A percentile compares a stretch with the other conserved stretches of the same genome.
Evolutionary conservation across 192 early-diverging fungal genomes (phyloP).

Genomic region (Rhizophagus prolifer): DNA sequence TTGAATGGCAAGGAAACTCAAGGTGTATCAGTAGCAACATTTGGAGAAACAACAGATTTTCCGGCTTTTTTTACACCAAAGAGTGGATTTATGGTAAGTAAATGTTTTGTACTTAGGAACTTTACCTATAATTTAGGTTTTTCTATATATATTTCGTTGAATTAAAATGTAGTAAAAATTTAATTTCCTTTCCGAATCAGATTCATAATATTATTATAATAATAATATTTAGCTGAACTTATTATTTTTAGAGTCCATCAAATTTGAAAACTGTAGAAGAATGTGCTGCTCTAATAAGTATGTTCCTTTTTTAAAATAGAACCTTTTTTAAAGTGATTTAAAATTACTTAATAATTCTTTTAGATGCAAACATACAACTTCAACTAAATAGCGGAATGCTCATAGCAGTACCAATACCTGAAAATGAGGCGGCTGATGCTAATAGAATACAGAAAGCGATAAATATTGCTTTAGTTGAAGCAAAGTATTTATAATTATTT

Average conservation of each 20-base stretch:
- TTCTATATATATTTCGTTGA: too few relatives aligned
- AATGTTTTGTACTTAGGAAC: too few relatives aligned
- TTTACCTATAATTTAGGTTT: too few relatives aligned
- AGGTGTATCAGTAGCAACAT: conserved; percentile 88
- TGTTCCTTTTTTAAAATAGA: background rate
- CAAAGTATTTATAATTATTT: conserved; percentile 44
- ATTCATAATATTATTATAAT: background rate
- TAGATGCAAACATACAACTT: conserved; percentile 61
- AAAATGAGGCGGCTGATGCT: conserved; percentile 59
- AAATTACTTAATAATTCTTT: background rate
- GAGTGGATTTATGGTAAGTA: conserved; percentile 62
- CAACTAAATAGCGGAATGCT: conserved; percentile 78
- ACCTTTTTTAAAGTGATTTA: background rate
- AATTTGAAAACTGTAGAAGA: conserved; percentile 50
- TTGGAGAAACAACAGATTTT: conserved; percentile 65
- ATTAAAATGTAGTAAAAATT: too few relatives aligned
- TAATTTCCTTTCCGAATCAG: background rate
- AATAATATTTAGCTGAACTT: background rate
- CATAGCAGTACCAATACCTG: conserved; percentile 88
- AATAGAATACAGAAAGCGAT: conserved; percentile 69
- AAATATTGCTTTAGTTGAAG: conserved; percentile 67
- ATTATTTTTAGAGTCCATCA: conserved; percentile 45
- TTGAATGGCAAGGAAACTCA: conserved; percentile 66
- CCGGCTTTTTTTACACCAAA: conserved; percentile 89
- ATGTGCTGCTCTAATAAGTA: conserved; percentile 60